phyloP scores from a whole-genome alignment of 495 filamentous ascomycete genomes.

The Neurospora sp. region DNA sequence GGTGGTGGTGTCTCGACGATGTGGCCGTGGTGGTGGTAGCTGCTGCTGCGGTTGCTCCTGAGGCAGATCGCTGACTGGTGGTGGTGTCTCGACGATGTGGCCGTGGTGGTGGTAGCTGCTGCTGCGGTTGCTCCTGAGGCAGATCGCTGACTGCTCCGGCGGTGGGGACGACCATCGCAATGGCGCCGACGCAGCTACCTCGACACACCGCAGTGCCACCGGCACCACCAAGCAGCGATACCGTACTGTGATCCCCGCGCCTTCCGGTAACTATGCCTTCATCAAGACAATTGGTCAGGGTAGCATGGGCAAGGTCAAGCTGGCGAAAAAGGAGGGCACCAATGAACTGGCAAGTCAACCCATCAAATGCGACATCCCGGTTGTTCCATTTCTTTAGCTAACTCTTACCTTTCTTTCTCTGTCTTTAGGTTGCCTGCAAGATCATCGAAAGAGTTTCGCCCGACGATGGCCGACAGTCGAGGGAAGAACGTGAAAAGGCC shows the following conservation, averaged over 20 bases:
- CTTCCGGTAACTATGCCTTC: conserved; percentile 79
- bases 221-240: conserved; percentile 43
- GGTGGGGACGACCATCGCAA: conserved; percentile 33
- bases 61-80: no score
- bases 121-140: no score
- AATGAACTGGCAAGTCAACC: conserved; percentile 66
- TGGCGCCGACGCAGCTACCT: conserved; percentile 34
- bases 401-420: conserved; percentile 1
- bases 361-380: conserved; percentile 9
- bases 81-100: no score
- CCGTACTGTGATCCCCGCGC: conserved; percentile 73
- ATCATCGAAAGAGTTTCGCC: conserved; percentile 86
- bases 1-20: no score
- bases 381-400: conserved; percentile 2
- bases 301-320: conserved; percentile 94
- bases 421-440: conserved; percentile 77
- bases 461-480: conserved; percentile 63
- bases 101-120: no score
- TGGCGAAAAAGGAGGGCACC: conserved; percentile 71
- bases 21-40: no score
- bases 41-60: no score
- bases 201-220: conserved; percentile 7
- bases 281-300: conserved; percentile 97
- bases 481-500: conserved; percentile 72
- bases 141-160: no score